A percentile compares a stretch with the other conserved stretches of the same genome.
Conservation (phyloP, 2,329 filamentous ascomycete genomes). For the Talaromyces sp. region DNA sequence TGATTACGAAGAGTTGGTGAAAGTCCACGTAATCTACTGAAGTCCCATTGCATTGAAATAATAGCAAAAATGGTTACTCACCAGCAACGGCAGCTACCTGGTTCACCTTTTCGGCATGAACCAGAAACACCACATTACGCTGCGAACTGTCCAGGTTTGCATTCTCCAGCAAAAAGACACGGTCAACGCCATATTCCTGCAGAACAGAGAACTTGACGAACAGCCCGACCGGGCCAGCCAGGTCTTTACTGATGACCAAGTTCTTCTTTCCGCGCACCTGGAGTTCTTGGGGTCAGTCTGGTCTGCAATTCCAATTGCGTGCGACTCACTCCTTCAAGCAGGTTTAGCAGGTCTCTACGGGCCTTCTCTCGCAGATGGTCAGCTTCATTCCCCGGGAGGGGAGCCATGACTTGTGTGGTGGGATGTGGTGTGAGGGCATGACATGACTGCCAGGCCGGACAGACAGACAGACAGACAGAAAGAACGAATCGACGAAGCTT, state of each 20-base stretch:
- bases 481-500: not conserved
- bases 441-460: slow-evolving; percentile 14
- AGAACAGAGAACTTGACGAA: slow-evolving; percentile 93
- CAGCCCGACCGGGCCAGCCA: slow-evolving; percentile 83
- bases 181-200: slow-evolving; percentile 96
- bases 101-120: slow-evolving; percentile 79
- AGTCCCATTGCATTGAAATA: slow-evolving; percentile 37
- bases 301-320: slow-evolving; percentile 19
- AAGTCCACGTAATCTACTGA: slow-evolving; percentile 56
- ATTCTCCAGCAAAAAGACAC: slow-evolving; percentile 95
- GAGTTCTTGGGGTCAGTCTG: slow-evolving; percentile 22
- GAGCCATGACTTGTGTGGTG: slow-evolving; percentile 31
- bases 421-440: slow-evolving; percentile 12
- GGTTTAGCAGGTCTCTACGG: slow-evolving; percentile 79
- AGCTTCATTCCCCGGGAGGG: slow-evolving; percentile 39
- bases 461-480: slow-evolving; percentile 1
- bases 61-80: slow-evolving; percentile 44
- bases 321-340: slow-evolving; percentile 89
- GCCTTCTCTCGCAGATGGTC: slow-evolving; percentile 52
- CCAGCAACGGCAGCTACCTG: slow-evolving; percentile 83
- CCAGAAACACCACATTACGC: slow-evolving; percentile 90
- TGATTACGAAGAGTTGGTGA: slow-evolving; percentile 51
- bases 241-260: slow-evolving; percentile 81
- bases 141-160: slow-evolving; percentile 91
- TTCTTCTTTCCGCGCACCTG: slow-evolving; percentile 99